Evolutionary conservation across 2,329 filamentous ascomycete genomes (phyloP), one percentile per base, ranked within the genome.

Genomic region (Penicillium sclerotiorum): DNA sequence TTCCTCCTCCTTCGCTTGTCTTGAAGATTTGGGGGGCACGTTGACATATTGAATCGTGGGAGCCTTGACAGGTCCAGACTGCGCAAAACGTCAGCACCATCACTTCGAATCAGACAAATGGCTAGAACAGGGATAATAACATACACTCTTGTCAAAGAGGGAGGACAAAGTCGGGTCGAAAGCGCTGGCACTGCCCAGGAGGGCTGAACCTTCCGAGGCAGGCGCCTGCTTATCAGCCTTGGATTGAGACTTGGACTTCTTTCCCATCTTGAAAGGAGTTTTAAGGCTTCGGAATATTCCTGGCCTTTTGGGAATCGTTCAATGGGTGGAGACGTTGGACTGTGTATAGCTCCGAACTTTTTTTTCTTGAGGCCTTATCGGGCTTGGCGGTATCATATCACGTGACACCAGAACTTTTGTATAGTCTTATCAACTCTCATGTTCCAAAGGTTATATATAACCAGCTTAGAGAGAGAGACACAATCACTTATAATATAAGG

Each of bases 101-200:
- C 38, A 8, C 20, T n/a, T 13, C 11, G n/a, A n/a, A n/a, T n/a
- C n/a, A n/a, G n/a, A n/a, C n/a, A n/a, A n/a, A n/a, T n/a, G n/a
- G n/a, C n/a, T n/a, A 18, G 1, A 8, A n/a, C 9, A 13, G 39
- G 45, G 13, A 35, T 22, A 17, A 22, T 33, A 35, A 80, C 85
- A 75, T 80, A 90, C 87, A 77, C 88, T 90, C 49, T 80, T 77
- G 49, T 85, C 80, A 73, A 91, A 91, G 32, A 91, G 78, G 53
- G 86, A 84, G 63, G 85, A 79, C 58, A 91, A 76, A 48, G 79
- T 74, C 67, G 87, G 86, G 75, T 91, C 87, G 52, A 90, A 77
- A 52, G 79, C 77, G 68, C 81, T 81, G 46, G 86, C 85, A 45
- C 86, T 78, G 50, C 78, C 77, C 67, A 83, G 81, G 43, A 75